Evolutionary conservation across 345 rosid species (phyloP).

Genomic region (Balakata baccata): DNA sequence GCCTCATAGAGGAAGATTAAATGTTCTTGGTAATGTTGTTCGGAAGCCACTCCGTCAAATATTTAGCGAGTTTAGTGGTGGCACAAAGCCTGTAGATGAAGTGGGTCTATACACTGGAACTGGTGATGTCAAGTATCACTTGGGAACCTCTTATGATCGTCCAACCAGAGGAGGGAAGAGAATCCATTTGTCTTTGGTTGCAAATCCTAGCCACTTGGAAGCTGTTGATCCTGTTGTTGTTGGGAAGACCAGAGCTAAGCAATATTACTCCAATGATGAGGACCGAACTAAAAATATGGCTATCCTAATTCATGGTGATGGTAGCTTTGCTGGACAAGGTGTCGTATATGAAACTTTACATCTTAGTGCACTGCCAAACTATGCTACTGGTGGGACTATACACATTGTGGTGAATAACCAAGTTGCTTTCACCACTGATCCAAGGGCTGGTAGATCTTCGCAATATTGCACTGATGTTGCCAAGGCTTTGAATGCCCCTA

Average conservation of each 20-base stretch:
- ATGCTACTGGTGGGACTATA: slow-evolving; percentile 73
- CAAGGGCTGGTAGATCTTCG: slow-evolving; percentile 71
- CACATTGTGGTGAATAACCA: slow-evolving; percentile 87
- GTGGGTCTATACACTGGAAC: slow-evolving; percentile 83
- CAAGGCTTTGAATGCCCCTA: slow-evolving; percentile 76
- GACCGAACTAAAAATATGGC: slow-evolving; percentile 71
- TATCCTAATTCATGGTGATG: slow-evolving; percentile 81
- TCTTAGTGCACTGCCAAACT: slow-evolving; percentile 82
- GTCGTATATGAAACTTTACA: slow-evolving; percentile 83
- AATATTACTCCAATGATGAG: slow-evolving; percentile 61
- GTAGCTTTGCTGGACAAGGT: slow-evolving; percentile 89
- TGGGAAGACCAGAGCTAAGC: slow-evolving; percentile 82
- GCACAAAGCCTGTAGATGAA: slow-evolving; percentile 76
- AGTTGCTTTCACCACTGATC: slow-evolving; percentile 87
- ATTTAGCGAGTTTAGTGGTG: slow-evolving; percentile 76
- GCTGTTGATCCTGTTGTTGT: slow-evolving; percentile 83
- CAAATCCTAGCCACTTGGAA: slow-evolving; percentile 88
- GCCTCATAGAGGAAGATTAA: slow-evolving; percentile 80
- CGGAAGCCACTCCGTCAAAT: slow-evolving; percentile 76
- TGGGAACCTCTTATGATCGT: slow-evolving; percentile 84
- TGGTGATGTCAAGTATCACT: slow-evolving; percentile 80
- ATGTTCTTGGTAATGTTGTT: slow-evolving; percentile 76
- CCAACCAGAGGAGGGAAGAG: slow-evolving; percentile 86
- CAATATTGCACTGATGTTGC: slow-evolving; percentile 88
- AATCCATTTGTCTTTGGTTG: slow-evolving; percentile 80